Conservation (phyloP, 208 protist genomes). For the Endotrypanum monterogeii region DNA sequence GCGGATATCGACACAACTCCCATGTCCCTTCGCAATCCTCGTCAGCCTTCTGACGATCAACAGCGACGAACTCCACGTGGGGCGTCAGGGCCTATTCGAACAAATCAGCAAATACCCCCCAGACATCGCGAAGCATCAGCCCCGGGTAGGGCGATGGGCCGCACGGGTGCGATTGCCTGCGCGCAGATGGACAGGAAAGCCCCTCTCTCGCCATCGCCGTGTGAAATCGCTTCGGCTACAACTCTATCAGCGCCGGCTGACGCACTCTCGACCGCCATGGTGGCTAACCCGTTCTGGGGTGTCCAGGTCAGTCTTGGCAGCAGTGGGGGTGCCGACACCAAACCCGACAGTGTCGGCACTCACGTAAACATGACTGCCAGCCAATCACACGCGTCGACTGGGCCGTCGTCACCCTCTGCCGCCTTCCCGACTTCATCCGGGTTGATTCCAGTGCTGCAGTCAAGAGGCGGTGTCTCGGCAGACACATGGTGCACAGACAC, state of each 20-base stretch:
- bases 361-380: neutral
- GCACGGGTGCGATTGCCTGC: neutral
- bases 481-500: neutral
- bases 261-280: conserved; percentile 2
- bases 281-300: neutral
- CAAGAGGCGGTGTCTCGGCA: neutral
- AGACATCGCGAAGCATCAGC: neutral
- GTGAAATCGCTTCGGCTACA: neutral
- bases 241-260: neutral
- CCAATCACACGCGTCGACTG: neutral
- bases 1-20: neutral
- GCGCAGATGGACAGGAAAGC: neutral
- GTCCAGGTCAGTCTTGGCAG: neutral
- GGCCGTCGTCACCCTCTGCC: conserved; percentile 3
- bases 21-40: neutral
- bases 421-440: neutral
- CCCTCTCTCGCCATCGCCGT: neutral
- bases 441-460: neutral
- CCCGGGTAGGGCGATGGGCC: neutral
- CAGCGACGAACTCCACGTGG: neutral
- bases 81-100: neutral
- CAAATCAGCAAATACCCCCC: neutral
- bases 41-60: neutral
- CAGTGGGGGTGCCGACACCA: neutral
- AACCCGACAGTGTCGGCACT: neutral